A percentile compares a stretch with the other conserved stretches of the same genome.
phyloP scores from a whole-genome alignment of 345 rosid species.

The Orychophragmus violaceus region DNA sequence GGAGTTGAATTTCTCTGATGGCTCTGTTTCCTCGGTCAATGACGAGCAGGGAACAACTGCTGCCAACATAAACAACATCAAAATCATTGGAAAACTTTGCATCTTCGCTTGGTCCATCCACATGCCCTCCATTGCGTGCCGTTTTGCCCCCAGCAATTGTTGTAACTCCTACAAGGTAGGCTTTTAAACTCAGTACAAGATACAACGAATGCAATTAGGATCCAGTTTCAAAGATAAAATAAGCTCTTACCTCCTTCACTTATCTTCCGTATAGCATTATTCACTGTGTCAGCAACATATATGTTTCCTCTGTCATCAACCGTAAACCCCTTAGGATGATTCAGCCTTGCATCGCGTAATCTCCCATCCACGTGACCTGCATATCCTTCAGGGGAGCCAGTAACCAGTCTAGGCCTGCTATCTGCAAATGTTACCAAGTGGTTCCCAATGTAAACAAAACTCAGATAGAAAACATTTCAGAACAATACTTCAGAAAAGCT shows the following conservation, averaged over 20 bases:
- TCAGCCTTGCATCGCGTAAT: constrained; percentile 80
- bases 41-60: constrained; percentile 94
- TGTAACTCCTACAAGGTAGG: constrained; percentile 83
- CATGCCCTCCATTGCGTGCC: constrained; percentile 76
- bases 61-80: constrained; percentile 91
- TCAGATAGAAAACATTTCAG: neutral
- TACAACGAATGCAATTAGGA: neutral
- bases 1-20: constrained; percentile 93
- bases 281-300: constrained; percentile 81
- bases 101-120: constrained; percentile 99
- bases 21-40: constrained; percentile 94
- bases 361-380: constrained; percentile 90
- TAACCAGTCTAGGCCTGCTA: constrained; percentile 70
- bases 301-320: constrained; percentile 93
- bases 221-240: neutral
- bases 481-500: neutral
- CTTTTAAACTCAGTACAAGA: neutral
- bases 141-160: constrained; percentile 95
- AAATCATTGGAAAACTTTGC: constrained; percentile 93
- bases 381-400: constrained; percentile 90
- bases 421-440: constrained; percentile 19
- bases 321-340: constrained; percentile 86
- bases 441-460: neutral
- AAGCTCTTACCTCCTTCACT: constrained; percentile 66
- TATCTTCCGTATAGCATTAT: constrained; percentile 92